Percentiles rank a stretch among this genome's conserved stretches.
phyloP scores from a whole-genome alignment of 805 yeast species.

The Saccharomycopsis malanga region DNA sequence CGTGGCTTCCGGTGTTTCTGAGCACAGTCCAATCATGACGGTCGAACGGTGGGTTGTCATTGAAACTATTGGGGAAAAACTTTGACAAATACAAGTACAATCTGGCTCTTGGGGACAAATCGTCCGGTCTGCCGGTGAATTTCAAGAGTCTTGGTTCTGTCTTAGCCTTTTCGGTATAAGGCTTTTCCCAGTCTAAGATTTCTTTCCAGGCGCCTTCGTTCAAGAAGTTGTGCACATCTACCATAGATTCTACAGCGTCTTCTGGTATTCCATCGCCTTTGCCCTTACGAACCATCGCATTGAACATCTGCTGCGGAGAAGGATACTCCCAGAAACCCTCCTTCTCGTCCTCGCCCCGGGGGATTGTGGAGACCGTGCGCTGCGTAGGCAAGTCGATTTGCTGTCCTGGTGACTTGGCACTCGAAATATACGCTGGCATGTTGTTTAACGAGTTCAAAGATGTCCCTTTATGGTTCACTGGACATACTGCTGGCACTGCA shows the following conservation, averaged over 20 bases:
- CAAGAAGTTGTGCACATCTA: constrained; percentile 88
- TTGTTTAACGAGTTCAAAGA: constrained; percentile 75
- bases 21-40: constrained; percentile 98
- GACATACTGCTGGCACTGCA: constrained; percentile 33
- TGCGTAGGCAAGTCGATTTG: constrained; percentile 70
- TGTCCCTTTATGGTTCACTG: constrained; percentile 31
- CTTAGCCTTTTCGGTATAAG: constrained; percentile 46
- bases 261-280: constrained; percentile 84
- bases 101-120: constrained; percentile 79
- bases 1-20: constrained; percentile 42
- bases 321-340: constrained; percentile 97
- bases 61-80: constrained; percentile 65
- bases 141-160: constrained; percentile 69
- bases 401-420: constrained; percentile 73
- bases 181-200: constrained; percentile 83
- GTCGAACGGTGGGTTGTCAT: constrained; percentile 85
- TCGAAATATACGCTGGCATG: constrained; percentile 72
- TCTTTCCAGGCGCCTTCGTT: constrained; percentile 98
- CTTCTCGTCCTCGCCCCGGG: constrained; percentile 59
- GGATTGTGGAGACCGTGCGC: constrained; percentile 78
- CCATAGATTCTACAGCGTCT: constrained; percentile 96
- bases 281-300: constrained; percentile 94
- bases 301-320: constrained; percentile 97
- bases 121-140: constrained; percentile 90
- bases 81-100: constrained; percentile 58